A percentile compares a stretch with the other conserved stretches of the same genome.
Evolutionary conservation across 2,329 filamentous ascomycete species (phyloP).

Genomic region (Colletotrichum endophyticum): DNA sequence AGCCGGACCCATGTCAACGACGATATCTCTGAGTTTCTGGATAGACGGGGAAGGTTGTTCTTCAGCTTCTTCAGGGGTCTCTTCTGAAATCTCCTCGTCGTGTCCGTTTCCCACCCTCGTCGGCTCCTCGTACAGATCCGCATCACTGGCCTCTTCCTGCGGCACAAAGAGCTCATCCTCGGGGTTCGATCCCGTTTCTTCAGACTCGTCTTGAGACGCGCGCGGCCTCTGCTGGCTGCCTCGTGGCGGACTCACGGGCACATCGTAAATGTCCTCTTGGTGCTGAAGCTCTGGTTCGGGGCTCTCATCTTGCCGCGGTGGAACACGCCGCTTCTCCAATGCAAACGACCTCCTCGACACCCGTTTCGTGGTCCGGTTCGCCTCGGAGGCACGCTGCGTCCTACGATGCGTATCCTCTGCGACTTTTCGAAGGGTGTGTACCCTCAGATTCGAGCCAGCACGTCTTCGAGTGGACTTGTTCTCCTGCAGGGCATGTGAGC

Average conservation of each 20-base stretch:
- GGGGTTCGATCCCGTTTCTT: neutral
- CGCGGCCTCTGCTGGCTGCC: neutral
- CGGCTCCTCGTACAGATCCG: slow-evolving; percentile 2
- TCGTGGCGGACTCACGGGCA: neutral
- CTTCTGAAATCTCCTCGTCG: neutral
- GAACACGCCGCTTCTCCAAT: neutral
- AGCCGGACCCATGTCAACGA: neutral
- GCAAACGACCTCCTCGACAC: neutral
- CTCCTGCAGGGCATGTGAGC: neutral
- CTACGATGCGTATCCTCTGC: neutral
- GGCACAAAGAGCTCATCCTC: neutral
- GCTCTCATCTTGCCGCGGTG: neutral
- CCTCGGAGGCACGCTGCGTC: neutral
- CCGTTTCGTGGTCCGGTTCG: neutral
- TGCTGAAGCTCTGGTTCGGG: neutral
- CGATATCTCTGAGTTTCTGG: neutral
- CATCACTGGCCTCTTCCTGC: neutral
- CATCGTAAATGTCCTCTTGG: neutral
- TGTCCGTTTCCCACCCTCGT: neutral
- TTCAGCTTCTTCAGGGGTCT: neutral
- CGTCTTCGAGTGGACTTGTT: neutral
- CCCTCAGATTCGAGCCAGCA: neutral
- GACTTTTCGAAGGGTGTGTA: neutral
- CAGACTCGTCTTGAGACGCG: neutral
- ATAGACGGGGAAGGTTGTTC: neutral